A percentile compares a stretch with the other conserved stretches of the same genome.
Conservation (phyloP, 2,329 filamentous ascomycete species). For the Clonostachys byssicola region DNA sequence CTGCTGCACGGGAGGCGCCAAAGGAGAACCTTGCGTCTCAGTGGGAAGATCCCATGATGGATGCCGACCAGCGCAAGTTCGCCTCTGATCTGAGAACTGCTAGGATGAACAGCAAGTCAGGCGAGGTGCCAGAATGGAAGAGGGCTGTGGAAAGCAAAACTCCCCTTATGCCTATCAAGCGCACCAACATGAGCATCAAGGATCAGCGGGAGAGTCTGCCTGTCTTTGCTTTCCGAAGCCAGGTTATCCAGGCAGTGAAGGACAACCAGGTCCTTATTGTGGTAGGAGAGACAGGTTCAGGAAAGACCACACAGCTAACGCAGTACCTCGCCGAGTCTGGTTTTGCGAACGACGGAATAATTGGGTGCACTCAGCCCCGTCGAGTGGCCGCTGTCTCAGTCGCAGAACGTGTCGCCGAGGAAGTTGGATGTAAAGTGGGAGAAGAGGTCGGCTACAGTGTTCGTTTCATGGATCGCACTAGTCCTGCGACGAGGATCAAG, state of each 20-base stretch:
- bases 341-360: conserved; percentile 81
- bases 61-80: conserved; percentile 80
- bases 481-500: conserved; percentile 86
- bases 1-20: conserved; percentile 62
- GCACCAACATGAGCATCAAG: conserved; percentile 89
- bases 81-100: conserved; percentile 77
- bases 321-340: conserved; percentile 93
- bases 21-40: conserved; percentile 83
- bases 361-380: conserved; percentile 94
- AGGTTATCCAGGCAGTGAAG: conserved; percentile 80
- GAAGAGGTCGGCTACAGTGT: conserved; percentile 96
- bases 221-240: conserved; percentile 82
- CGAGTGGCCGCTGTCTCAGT: conserved; percentile 98
- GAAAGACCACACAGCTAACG: conserved; percentile 94
- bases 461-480: conserved; percentile 93
- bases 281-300: conserved; percentile 93
- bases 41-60: conserved; percentile 97
- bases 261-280: conserved; percentile 93
- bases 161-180: conserved; percentile 39
- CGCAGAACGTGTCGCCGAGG: conserved; percentile 92
- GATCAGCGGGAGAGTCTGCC: conserved; percentile 88
- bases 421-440: conserved; percentile 87
- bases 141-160: conserved; percentile 74
- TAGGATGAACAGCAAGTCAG: conserved; percentile 54
- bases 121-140: conserved; percentile 89